phyloP scores from a whole-genome alignment of 257 asterid genomes.

The Gentiana straminea region DNA sequence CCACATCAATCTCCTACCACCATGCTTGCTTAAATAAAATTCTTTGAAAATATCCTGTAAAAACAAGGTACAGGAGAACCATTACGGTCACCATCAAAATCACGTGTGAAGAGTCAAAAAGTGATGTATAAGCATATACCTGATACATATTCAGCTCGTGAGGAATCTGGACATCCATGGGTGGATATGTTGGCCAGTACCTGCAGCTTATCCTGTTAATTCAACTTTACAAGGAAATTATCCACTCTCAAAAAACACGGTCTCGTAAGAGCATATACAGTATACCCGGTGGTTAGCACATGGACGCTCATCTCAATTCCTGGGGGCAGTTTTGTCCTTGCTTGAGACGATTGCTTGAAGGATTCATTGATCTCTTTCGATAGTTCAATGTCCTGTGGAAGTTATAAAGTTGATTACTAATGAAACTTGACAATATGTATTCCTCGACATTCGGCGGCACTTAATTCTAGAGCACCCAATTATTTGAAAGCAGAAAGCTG shows the following conservation, averaged over 20 bases:
- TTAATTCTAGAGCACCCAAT: too few relatives aligned
- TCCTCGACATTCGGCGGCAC: too few relatives aligned
- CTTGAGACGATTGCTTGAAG: constrained; percentile 98
- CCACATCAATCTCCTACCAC: constrained; percentile 93
- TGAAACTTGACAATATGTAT: too few relatives aligned
- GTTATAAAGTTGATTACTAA: background rate
- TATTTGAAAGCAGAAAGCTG: too few relatives aligned
- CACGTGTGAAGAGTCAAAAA: constrained; percentile 6
- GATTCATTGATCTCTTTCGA: constrained; percentile 97
- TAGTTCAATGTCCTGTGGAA: constrained; percentile 75
- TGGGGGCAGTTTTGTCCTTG: constrained; percentile 90
- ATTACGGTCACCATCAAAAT: background rate
- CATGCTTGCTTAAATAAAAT: constrained; percentile 73
- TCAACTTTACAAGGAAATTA: constrained; percentile 2
- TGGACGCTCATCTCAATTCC: constrained; percentile 99
- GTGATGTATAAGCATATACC: constrained; percentile 25
- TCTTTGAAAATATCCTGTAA: constrained; percentile 79
- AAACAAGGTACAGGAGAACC: background rate
- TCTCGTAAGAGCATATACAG: background rate
- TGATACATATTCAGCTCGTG: constrained; percentile 80
- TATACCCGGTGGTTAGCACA: constrained; percentile 91
- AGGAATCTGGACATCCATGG: constrained; percentile 84
- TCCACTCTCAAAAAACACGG: constrained; percentile 1
- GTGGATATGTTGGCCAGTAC: constrained; percentile 96
- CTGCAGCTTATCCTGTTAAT: constrained; percentile 29